Evolutionary conservation across 2,329 filamentous ascomycete species (phyloP).

Genomic region (Didymella lethalis): DNA sequence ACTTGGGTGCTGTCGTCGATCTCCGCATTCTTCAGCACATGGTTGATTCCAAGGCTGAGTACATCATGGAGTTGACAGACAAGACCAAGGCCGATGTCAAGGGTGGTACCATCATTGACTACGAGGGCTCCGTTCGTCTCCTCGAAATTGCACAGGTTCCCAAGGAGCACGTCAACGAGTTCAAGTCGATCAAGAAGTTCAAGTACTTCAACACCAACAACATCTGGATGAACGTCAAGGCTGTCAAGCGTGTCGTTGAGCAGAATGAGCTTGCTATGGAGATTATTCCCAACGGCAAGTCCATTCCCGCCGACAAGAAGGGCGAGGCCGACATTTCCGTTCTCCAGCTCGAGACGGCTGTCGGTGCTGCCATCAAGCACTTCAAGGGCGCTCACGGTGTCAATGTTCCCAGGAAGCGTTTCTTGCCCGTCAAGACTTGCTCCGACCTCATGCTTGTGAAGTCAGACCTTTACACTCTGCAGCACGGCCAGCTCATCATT

Average conservation of each 20-base stretch:
- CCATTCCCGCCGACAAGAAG: constrained; percentile 98
- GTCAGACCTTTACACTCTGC: constrained; percentile 97
- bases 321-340: constrained; percentile 98
- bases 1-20: constrained; percentile 96
- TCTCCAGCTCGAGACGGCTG: constrained; percentile 97
- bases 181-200: constrained; percentile 99
- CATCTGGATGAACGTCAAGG: constrained; percentile 98
- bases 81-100: constrained; percentile 99
- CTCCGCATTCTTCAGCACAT: constrained; percentile 99
- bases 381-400: constrained; percentile 99
- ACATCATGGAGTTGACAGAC: constrained; percentile 99
- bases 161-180: constrained; percentile 99
- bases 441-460: constrained; percentile 99
- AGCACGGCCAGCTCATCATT: constrained; percentile 98
- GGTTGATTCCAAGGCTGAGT: constrained; percentile 95
- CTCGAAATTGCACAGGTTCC: constrained; percentile 99
- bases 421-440: constrained; percentile 99
- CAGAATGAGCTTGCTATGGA: constrained; percentile 99
- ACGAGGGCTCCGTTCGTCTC: constrained; percentile 94
- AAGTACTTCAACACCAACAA: constrained; percentile 99
- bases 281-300: constrained; percentile 99
- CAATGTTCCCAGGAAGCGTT: constrained; percentile 95
- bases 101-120: constrained; percentile 99
- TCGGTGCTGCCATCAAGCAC: constrained; percentile 97
- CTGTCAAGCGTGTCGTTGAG: constrained; percentile 98